These are phyloP conservation scores for Gossypium davidsonii DNA, from an alignment of 441 rosid genomes.

Conservation along the genomic window DNA sequence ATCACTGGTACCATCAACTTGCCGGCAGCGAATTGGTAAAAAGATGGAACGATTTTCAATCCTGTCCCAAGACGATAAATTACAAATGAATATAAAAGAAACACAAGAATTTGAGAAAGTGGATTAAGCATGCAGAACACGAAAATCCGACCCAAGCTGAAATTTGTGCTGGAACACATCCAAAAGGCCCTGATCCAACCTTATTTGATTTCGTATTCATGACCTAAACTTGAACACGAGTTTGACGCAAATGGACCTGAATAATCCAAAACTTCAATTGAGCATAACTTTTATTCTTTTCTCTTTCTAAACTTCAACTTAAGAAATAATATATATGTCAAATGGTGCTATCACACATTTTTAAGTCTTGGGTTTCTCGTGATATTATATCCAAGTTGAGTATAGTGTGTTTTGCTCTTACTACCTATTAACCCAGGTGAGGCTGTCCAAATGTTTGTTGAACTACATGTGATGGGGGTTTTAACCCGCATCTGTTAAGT, in stretches of 20 bases:
- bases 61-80: conserved; percentile 42
- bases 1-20: conserved; percentile 69
- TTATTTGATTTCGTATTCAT: neutral
- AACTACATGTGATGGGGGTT: neutral
- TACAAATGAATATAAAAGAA: conserved; percentile 10
- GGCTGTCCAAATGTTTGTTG: neutral
- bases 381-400: neutral
- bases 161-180: neutral
- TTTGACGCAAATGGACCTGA: neutral
- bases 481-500: neutral
- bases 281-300: neutral
- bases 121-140: conserved; percentile 1
- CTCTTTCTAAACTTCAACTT: neutral
- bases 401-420: neutral
- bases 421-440: neutral
- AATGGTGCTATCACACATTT: neutral
- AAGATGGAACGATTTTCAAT: conserved; percentile 91
- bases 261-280: conserved; percentile 1
- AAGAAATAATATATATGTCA: neutral
- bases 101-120: conserved; percentile 7
- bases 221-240: neutral
- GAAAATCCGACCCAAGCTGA: neutral
- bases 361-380: neutral
- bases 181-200: conserved; percentile 1
- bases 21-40: conserved; percentile 76